Percentiles rank a stretch among this genome's conserved stretches.
phyloP scores from a whole-genome alignment of 2,329 filamentous ascomycete genomes.

The Botrytis fragariae region DNA sequence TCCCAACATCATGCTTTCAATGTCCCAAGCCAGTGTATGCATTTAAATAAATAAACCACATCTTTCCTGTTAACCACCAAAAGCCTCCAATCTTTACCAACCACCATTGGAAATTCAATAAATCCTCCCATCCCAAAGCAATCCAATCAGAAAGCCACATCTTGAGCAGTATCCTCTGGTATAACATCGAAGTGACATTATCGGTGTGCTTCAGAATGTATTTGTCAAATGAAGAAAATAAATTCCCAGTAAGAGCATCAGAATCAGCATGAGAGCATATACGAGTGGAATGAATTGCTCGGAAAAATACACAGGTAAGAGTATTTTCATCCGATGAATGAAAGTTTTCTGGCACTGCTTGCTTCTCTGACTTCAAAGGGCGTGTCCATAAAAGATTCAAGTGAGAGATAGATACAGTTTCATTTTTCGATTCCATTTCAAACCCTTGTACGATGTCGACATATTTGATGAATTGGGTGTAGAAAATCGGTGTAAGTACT shows the following conservation, averaged over 20 bases:
- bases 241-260: neutral
- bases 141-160: slow-evolving; percentile 7
- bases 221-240: neutral
- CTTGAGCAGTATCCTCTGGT: slow-evolving; percentile 7
- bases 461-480: slow-evolving; percentile 63
- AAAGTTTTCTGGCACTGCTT: neutral
- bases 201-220: neutral
- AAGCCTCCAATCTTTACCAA: neutral
- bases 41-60: neutral
- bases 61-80: slow-evolving; percentile 11
- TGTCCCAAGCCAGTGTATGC: neutral
- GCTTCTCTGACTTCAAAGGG: neutral
- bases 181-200: neutral
- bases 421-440: neutral
- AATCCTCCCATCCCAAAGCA: slow-evolving; percentile 13
- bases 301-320: neutral
- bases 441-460: slow-evolving; percentile 33
- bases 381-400: neutral
- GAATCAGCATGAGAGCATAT: neutral
- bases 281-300: neutral
- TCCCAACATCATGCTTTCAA: neutral
- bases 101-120: slow-evolving; percentile 13
- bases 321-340: neutral
- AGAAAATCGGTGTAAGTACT: slow-evolving; percentile 64
- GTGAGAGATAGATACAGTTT: slow-evolving; percentile 1